A percentile compares a stretch with the other conserved stretches of the same genome.
Evolutionary conservation across 257 asterid genomes (phyloP).

Genomic region (Nicotiana benthamiana): DNA sequence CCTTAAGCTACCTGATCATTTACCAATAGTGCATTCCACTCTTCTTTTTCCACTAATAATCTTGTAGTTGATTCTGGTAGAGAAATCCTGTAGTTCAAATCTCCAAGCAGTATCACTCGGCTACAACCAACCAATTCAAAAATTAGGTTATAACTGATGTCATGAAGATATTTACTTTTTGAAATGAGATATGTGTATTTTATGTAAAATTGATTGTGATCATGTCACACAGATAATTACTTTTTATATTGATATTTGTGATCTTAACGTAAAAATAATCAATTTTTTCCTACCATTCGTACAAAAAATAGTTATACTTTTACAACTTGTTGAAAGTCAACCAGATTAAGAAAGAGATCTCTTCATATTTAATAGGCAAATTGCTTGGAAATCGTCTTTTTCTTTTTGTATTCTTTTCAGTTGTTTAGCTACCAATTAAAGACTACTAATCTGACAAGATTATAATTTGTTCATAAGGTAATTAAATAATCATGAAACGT

Average conservation of each 20-base stretch:
- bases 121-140: slow-evolving; percentile 26
- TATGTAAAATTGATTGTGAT: background rate
- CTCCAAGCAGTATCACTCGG: slow-evolving; percentile 56
- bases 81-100: slow-evolving; percentile 54
- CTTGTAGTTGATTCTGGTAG: slow-evolving; percentile 49
- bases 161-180: slow-evolving; percentile 7
- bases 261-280: background rate
- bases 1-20: slow-evolving; percentile 43
- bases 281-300: background rate
- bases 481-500: slow-evolving; percentile 7
- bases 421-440: background rate
- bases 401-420: background rate
- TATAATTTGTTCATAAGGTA: slow-evolving; percentile 1
- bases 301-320: background rate
- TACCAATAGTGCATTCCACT: slow-evolving; percentile 41
- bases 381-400: background rate
- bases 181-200: background rate
- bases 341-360: too few species aligned
- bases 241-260: too few species aligned
- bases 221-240: background rate
- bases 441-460: background rate
- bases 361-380: background rate
- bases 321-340: slow-evolving; percentile 1
- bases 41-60: slow-evolving; percentile 27
- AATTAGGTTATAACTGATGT: slow-evolving; percentile 1